phyloP scores from a whole-genome alignment of 352 stramenopile species.

The Globisporangium apiculatum region DNA sequence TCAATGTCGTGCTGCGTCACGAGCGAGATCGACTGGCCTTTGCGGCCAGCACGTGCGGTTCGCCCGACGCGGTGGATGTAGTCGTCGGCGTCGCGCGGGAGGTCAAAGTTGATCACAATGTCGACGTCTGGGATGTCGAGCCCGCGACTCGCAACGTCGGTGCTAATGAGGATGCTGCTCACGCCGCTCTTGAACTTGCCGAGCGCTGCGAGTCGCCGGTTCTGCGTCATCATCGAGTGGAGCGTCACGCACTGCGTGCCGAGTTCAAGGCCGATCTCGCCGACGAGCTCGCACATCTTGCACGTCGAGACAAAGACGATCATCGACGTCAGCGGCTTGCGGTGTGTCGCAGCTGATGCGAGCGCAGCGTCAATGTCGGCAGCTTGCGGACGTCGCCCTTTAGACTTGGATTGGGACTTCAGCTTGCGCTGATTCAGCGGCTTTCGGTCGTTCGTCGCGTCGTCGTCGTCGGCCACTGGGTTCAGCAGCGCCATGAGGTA shows the following conservation, averaged over 20 bases:
- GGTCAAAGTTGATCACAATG: slow-evolving; percentile 99
- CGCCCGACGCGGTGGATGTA: slow-evolving; percentile 99
- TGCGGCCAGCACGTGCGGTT: slow-evolving; percentile 92
- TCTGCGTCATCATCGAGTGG: slow-evolving; percentile 95
- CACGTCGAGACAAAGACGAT: slow-evolving; percentile 99
- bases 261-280: slow-evolving; percentile 91
- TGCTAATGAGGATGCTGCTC: slow-evolving; percentile 96
- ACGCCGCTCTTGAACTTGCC: slow-evolving; percentile 94
- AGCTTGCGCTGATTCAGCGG: slow-evolving; percentile 15
- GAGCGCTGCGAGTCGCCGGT: slow-evolving; percentile 94
- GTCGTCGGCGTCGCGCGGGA: slow-evolving; percentile 96
- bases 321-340: slow-evolving; percentile 55
- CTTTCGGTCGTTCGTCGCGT: slow-evolving; percentile 45
- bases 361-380: slow-evolving; percentile 8
- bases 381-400: slow-evolving; percentile 1
- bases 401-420: not conserved
- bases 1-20: slow-evolving; percentile 93
- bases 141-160: slow-evolving; percentile 96
- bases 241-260: slow-evolving; percentile 92
- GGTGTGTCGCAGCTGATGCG: slow-evolving; percentile 14
- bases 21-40: slow-evolving; percentile 90
- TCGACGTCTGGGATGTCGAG: slow-evolving; percentile 97
- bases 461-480: slow-evolving; percentile 25
- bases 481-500: slow-evolving; percentile 72
- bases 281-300: slow-evolving; percentile 92